Evolutionary conservation across 768 basidiomycete genomes (phyloP), one percentile per base, ranked within the genome.

Genomic region (Kwoniella sp.): DNA sequence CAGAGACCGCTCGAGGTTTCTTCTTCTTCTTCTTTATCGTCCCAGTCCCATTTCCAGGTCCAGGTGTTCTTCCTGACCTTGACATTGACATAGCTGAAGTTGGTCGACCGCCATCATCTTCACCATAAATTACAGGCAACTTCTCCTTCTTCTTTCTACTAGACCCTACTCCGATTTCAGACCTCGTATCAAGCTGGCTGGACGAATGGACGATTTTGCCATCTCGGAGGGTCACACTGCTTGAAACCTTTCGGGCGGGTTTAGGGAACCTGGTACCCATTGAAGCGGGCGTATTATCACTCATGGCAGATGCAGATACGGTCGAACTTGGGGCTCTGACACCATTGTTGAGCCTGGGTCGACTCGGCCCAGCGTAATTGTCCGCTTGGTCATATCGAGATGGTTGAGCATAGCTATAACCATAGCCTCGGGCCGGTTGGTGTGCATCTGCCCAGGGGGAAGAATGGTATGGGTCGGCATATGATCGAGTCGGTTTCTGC

Each of bases 401-500:
- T 13, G 61, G 53, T 22, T 59, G 48, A 10, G 58, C 50, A 52
- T 25, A 49, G 36, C 44, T 48, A 19, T 27, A 24, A 1, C 44
- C n/a, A 13, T 26, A 29, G 8, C 29, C 26, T 64, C 58, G 47
- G 13, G 33, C 5, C 40, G 52, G 26, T 33, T 40, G 54, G 17
- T 56, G 25, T 44, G 61, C 55, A 27, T 73, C 72, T 55, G 68
- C 66, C 69, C 70, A 76, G 53, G 72, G 74, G 9, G 71, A 68
- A 12, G 68, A 50, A 30, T 65, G 68, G 55, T 69, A 57, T 64
- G 72, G 68, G 53, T 69, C 65, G 19, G 75, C 75, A 59, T 77
- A 77, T 25, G 68, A 70, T 24, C 73, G 54, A 0, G 75, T 70
- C n/a, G 75, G 75, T 54, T 77, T 77, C 24, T 68, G 50, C 13